Percentiles rank a stretch among this genome's conserved stretches.
Evolutionary conservation across 2,329 filamentous ascomycete species (phyloP).

Genomic region (Penicillium brevicompactum): DNA sequence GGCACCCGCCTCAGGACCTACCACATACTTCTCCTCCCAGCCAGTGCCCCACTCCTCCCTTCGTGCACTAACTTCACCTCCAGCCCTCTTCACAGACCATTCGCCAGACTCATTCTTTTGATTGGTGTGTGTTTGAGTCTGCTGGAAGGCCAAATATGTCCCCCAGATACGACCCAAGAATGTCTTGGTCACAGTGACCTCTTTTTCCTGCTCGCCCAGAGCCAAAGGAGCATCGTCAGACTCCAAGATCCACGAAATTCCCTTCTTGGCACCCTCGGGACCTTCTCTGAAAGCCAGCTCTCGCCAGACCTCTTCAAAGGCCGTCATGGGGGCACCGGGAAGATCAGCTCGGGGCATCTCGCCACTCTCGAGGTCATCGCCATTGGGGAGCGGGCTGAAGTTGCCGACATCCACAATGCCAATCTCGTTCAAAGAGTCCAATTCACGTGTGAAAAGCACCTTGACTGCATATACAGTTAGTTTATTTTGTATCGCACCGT

Average conservation of each 20-base stretch:
- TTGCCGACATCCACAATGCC: background rate
- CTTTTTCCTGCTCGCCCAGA: background rate
- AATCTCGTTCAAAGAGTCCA: conserved; percentile 13
- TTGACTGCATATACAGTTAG: background rate
- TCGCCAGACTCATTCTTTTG: conserved; percentile 10
- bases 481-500: background rate
- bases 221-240: conserved; percentile 14
- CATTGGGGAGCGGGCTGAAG: conserved; percentile 36
- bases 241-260: conserved; percentile 36
- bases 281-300: conserved; percentile 44
- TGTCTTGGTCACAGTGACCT: conserved; percentile 24
- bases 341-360: conserved; percentile 42
- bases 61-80: conserved; percentile 30
- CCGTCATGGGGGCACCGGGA: conserved; percentile 31
- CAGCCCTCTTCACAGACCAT: conserved; percentile 23
- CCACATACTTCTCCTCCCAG: conserved; percentile 21
- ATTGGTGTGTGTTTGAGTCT: conserved; percentile 24
- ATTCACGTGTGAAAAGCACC: background rate
- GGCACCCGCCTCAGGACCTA: conserved; percentile 12
- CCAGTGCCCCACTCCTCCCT: conserved; percentile 31
- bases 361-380: conserved; percentile 44
- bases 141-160: conserved; percentile 31
- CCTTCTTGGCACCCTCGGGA: conserved; percentile 26
- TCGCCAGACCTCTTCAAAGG: conserved; percentile 70
- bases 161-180: conserved; percentile 36